Conservation (phyloP, 495 filamentous ascomycete species). For the Aspergillus affinis region DNA sequence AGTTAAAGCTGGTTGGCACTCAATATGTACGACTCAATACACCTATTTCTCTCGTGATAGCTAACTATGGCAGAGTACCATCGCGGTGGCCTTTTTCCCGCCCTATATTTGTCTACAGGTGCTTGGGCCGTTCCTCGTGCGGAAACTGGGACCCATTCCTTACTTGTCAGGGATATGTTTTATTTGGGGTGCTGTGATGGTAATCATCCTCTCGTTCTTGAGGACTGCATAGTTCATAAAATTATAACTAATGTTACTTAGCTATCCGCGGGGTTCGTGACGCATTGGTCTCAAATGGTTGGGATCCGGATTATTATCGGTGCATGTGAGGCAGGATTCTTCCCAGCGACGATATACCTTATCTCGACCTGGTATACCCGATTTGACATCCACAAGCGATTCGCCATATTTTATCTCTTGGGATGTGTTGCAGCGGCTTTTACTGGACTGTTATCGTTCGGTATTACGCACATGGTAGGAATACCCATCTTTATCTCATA, state of each 20-base stretch:
- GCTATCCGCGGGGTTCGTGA: slow-evolving; percentile 10
- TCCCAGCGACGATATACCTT: slow-evolving; percentile 55
- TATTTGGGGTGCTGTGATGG: slow-evolving; percentile 13
- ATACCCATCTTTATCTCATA: background rate
- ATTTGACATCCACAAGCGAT: slow-evolving; percentile 45
- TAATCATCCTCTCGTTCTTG: background rate
- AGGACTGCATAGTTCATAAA: too few relatives aligned
- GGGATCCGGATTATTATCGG: slow-evolving; percentile 11
- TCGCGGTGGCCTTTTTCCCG: slow-evolving; percentile 25
- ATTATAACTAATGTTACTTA: background rate
- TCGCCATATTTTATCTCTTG: slow-evolving; percentile 57
- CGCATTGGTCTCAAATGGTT: slow-evolving; percentile 11
- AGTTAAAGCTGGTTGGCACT: slow-evolving; percentile 18
- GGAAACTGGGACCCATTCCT: slow-evolving; percentile 19
- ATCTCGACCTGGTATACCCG: slow-evolving; percentile 58
- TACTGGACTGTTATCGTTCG: slow-evolving; percentile 57
- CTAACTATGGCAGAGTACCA: slow-evolving; percentile 14
- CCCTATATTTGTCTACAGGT: slow-evolving; percentile 23
- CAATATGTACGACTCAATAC: slow-evolving; percentile 17
- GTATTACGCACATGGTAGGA: slow-evolving; percentile 50
- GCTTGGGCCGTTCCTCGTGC: slow-evolving; percentile 21
- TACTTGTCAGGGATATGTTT: slow-evolving; percentile 19
- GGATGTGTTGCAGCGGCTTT: slow-evolving; percentile 57
- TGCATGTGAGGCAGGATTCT: slow-evolving; percentile 36
- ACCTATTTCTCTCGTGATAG: background rate